Conservation (phyloP, 345 rosid genomes). For the Jatropha curcas region DNA sequence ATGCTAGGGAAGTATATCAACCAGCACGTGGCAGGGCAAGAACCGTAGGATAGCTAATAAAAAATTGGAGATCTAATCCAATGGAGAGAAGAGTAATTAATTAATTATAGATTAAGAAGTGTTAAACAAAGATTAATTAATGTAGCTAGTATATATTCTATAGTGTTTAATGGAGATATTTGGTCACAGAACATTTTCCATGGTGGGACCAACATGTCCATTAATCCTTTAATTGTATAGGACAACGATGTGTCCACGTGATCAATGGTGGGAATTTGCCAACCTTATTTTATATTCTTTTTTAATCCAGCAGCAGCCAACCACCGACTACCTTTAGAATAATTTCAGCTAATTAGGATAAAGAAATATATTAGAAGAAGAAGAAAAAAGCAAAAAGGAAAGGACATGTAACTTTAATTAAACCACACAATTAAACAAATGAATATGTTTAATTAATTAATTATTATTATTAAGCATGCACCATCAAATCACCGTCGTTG, state of each 20-base stretch:
- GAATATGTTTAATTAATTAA: conserved; percentile 4
- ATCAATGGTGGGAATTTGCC: conserved; percentile 40
- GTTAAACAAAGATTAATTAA: neutral
- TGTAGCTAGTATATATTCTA: too few species aligned
- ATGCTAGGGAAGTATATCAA: neutral
- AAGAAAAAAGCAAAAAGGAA: neutral
- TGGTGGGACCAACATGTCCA: conserved; percentile 29
- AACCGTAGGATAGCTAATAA: conserved; percentile 10
- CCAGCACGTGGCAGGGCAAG: neutral
- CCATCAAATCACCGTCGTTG: conserved; percentile 7
- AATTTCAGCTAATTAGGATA: neutral
- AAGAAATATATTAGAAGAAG: neutral
- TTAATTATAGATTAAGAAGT: neutral
- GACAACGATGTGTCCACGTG: conserved; percentile 37
- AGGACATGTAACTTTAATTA: neutral
- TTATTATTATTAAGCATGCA: conserved; percentile 11
- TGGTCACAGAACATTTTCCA: conserved; percentile 14
- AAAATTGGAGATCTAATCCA: neutral
- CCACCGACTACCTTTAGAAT: conserved; percentile 3
- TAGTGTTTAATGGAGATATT: neutral
- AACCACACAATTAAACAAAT: neutral
- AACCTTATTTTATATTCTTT: conserved; percentile 1
- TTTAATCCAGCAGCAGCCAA: conserved; percentile 1
- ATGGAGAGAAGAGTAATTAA: neutral
- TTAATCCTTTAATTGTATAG: conserved; percentile 24